Evolutionary conservation across 345 rosid genomes (phyloP).

Genomic region (Citropsis articulata): DNA sequence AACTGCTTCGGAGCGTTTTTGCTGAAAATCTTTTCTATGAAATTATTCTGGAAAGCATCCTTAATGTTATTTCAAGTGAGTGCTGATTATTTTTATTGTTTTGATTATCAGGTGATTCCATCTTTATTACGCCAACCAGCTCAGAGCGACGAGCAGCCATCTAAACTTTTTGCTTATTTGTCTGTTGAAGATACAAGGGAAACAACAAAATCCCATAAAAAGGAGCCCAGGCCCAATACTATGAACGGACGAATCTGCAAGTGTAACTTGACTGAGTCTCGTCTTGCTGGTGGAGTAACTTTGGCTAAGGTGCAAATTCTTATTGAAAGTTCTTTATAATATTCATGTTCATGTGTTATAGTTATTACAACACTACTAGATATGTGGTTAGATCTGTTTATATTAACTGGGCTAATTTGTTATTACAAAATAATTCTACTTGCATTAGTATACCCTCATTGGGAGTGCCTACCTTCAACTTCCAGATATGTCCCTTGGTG

Average conservation of each 20-base stretch:
- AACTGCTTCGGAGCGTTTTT: background rate
- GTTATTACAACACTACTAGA: background rate
- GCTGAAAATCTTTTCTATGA: background rate
- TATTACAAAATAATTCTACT: background rate
- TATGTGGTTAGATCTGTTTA: background rate
- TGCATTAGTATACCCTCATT: background rate
- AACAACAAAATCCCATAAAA: background rate
- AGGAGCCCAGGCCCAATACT: background rate
- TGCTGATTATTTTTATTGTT: constrained; percentile 14
- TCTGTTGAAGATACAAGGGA: constrained; percentile 47
- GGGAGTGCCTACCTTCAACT: background rate
- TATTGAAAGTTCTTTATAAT: background rate
- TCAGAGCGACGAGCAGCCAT: constrained; percentile 31
- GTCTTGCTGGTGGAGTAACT: constrained; percentile 54
- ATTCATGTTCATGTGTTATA: background rate
- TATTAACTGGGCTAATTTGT: background rate
- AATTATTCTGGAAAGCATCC: background rate
- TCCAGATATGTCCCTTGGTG: background rate
- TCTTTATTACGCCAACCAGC: constrained; percentile 40
- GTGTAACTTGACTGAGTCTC: constrained; percentile 66
- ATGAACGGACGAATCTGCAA: constrained; percentile 59
- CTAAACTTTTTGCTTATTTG: constrained; percentile 61
- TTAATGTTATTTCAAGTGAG: background rate
- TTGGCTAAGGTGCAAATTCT: constrained; percentile 60
- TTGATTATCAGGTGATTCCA: constrained; percentile 71